phyloP scores from a whole-genome alignment of 1,284 basidiomycete genomes.

The Naganishia cerealis region DNA sequence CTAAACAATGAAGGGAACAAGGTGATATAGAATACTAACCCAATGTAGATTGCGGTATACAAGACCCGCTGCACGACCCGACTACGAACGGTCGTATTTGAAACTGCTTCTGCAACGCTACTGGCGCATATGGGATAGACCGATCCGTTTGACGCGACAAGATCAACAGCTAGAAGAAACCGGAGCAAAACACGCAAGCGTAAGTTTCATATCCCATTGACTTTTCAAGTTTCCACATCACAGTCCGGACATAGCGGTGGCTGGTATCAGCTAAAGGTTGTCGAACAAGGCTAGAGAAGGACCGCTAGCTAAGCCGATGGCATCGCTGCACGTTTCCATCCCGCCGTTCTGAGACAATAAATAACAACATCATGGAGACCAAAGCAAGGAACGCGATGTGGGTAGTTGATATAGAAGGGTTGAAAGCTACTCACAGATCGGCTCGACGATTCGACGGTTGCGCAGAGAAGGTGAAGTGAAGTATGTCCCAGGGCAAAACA shows the following conservation, averaged over 20 bases:
- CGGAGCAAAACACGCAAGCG: not conserved
- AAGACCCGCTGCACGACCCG: conserved; percentile 5
- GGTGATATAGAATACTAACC: conserved; percentile 23
- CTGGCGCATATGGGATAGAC: conserved; percentile 6
- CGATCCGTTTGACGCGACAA: not conserved
- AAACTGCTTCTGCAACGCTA: not conserved
- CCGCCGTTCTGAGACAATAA: conserved; percentile 38
- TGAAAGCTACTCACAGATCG: not conserved
- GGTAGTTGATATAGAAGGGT: not conserved
- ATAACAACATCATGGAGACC: conserved; percentile 36
- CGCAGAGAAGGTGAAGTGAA: not conserved
- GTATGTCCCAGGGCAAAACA: not conserved
- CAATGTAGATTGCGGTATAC: not conserved
- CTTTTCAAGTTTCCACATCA: not conserved
- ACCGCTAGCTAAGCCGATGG: conserved; percentile 4
- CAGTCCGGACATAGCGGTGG: not conserved
- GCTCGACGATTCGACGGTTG: not conserved
- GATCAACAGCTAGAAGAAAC: not conserved
- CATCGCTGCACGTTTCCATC: not conserved
- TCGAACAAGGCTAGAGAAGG: conserved; percentile 31
- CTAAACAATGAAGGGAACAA: conserved; percentile 2
- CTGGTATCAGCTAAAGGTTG: conserved; percentile 36
- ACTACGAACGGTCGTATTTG: conserved; percentile 2
- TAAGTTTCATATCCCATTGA: not conserved
- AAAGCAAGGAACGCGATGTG: not conserved